These are phyloP conservation scores for Hibiscus trionum DNA, from an alignment of 345 rosid species.

Conservation along the genomic window DNA sequence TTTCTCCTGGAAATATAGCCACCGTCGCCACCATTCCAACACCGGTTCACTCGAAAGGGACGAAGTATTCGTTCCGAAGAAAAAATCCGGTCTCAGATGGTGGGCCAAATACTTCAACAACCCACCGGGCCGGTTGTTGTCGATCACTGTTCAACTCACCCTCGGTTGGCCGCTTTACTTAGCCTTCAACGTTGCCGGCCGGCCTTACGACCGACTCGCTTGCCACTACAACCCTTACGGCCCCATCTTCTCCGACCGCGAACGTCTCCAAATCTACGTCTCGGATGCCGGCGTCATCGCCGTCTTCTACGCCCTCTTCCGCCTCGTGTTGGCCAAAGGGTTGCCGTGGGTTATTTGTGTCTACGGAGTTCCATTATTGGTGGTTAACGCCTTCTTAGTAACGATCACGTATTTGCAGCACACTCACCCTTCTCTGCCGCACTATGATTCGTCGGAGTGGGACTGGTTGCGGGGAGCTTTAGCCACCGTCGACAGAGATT, in stretches of 20 bases:
- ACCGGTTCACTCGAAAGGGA: slow-evolving; percentile 75
- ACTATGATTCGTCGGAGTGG: slow-evolving; percentile 76
- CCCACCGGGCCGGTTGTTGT: slow-evolving; percentile 53
- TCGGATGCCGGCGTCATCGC: slow-evolving; percentile 68
- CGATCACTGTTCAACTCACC: slow-evolving; percentile 40
- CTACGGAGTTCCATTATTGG: slow-evolving; percentile 64
- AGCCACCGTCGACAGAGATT: slow-evolving; percentile 79
- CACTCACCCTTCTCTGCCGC: slow-evolving; percentile 80
- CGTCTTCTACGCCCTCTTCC: slow-evolving; percentile 45
- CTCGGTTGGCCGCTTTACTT: slow-evolving; percentile 88
- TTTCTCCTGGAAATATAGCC: slow-evolving; percentile 93
- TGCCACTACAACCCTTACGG: slow-evolving; percentile 70
- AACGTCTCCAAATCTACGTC: slow-evolving; percentile 61
- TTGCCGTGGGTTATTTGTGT: slow-evolving; percentile 50
- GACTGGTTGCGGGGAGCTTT: slow-evolving; percentile 89
- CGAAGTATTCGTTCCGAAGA: slow-evolving; percentile 82
- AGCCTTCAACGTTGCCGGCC: slow-evolving; percentile 72
- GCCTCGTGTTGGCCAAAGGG: slow-evolving; percentile 42
- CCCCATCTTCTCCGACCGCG: slow-evolving; percentile 69
- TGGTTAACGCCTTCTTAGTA: slow-evolving; percentile 64
- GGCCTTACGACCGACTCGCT: slow-evolving; percentile 63
- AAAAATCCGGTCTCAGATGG: slow-evolving; percentile 41
- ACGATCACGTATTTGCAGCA: slow-evolving; percentile 80
- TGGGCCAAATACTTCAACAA: slow-evolving; percentile 63
- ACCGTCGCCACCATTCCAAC: slow-evolving; percentile 91